These are phyloP conservation scores for Lodderomyces pseudojiufengensis DNA, from an alignment of 1,139 yeast species.

Conservation along the genomic window DNA sequence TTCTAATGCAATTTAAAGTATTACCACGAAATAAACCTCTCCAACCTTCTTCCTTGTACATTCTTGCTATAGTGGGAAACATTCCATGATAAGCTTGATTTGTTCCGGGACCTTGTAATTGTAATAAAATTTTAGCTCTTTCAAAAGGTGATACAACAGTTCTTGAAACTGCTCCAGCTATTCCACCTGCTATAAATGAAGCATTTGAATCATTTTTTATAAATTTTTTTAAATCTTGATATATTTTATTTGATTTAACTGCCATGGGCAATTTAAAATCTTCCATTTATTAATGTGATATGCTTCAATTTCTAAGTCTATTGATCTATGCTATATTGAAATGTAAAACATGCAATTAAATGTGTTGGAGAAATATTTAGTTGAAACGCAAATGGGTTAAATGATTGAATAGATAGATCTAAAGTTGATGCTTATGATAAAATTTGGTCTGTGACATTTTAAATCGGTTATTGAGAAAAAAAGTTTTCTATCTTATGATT, in stretches of 20 bases:
- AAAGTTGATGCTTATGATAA: too few relatives aligned
- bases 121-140: conserved; percentile 86
- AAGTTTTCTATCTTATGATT: too few relatives aligned
- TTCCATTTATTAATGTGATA: too few relatives aligned
- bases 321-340: too few relatives aligned
- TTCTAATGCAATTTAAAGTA: conserved; percentile 81
- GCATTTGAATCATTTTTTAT: conserved; percentile 51
- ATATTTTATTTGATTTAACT: conserved; percentile 4
- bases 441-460: too few relatives aligned
- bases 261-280: conserved; percentile 8
- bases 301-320: too few relatives aligned
- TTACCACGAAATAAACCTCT: conserved; percentile 88
- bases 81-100: conserved; percentile 68
- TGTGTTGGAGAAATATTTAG: too few relatives aligned
- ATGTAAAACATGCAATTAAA: too few relatives aligned
- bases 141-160: conserved; percentile 95
- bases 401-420: too few relatives aligned
- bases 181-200: conserved; percentile 56
- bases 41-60: conserved; percentile 89
- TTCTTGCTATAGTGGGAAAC: conserved; percentile 66
- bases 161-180: conserved; percentile 90
- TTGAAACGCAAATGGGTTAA: too few relatives aligned
- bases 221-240: conserved; percentile 21
- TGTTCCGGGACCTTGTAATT: conserved; percentile 76
- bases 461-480: too few relatives aligned